A percentile compares a stretch with the other conserved stretches of the same genome.
These are phyloP conservation scores for Lithohypha guttulata DNA, from an alignment of 2,329 filamentous ascomycete genomes.

Conservation along the genomic window DNA sequence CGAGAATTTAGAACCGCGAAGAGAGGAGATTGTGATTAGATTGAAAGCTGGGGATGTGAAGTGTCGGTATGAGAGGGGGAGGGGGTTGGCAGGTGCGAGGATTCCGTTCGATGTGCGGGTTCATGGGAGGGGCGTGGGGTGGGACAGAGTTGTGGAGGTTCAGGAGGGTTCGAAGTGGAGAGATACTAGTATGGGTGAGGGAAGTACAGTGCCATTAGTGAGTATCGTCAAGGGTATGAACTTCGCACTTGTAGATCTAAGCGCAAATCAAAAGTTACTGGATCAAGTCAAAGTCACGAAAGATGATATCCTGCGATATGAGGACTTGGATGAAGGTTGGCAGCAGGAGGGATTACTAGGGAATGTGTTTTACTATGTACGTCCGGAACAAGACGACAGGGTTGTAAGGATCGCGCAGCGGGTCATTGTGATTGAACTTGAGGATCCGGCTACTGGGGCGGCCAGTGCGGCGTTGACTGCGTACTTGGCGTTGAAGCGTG, in stretches of 20 bases:
- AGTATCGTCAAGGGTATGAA: slow-evolving; percentile 33
- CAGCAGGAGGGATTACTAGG: slow-evolving; percentile 22
- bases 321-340: slow-evolving; percentile 28
- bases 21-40: slow-evolving; percentile 27
- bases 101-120: slow-evolving; percentile 30
- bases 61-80: slow-evolving; percentile 25
- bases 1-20: slow-evolving; percentile 5
- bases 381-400: slow-evolving; percentile 6
- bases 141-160: slow-evolving; percentile 6
- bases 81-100: slow-evolving; percentile 9
- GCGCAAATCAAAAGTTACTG: slow-evolving; percentile 48
- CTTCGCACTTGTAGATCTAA: slow-evolving; percentile 56
- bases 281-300: slow-evolving; percentile 20
- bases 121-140: slow-evolving; percentile 16
- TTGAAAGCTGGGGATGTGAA: slow-evolving; percentile 46
- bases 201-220: slow-evolving; percentile 24
- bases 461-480: slow-evolving; percentile 48
- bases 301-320: slow-evolving; percentile 19
- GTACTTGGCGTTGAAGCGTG: slow-evolving; percentile 27
- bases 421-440: slow-evolving; percentile 20
- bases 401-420: slow-evolving; percentile 12
- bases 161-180: slow-evolving; percentile 10
- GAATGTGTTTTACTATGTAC: slow-evolving; percentile 23
- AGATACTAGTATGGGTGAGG: no score
- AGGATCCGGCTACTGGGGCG: slow-evolving; percentile 55